Conservation (phyloP, 2,329 filamentous ascomycete species). For the Pseudogymnoascus sp. region DNA sequence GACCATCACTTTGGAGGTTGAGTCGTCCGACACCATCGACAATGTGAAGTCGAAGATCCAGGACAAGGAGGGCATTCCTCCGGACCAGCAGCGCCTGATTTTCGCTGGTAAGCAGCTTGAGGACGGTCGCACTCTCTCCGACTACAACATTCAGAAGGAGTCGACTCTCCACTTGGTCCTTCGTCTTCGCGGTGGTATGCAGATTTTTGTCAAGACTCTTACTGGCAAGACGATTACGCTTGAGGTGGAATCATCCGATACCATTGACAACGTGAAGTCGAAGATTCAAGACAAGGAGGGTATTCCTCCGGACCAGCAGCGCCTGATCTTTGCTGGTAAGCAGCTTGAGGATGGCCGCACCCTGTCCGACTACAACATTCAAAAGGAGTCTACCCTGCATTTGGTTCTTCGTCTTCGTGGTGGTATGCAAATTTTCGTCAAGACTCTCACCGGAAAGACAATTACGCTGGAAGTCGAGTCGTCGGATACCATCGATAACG, state of each 20-base stretch:
- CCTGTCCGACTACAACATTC: conserved; percentile 83
- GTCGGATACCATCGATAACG: conserved; percentile 63
- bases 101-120: conserved; percentile 92
- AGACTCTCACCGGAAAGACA: conserved; percentile 63
- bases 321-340: conserved; percentile 65
- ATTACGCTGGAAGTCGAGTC: conserved; percentile 64
- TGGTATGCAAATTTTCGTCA: conserved; percentile 69
- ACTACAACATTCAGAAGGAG: conserved; percentile 97
- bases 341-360: conserved; percentile 70
- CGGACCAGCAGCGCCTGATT: conserved; percentile 89
- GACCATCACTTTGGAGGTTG: conserved; percentile 88
- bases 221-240: conserved; percentile 65
- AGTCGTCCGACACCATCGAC: conserved; percentile 85
- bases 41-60: conserved; percentile 94
- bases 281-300: conserved; percentile 70
- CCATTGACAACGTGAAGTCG: conserved; percentile 63
- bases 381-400: conserved; percentile 69
- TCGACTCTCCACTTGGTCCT: conserved; percentile 75
- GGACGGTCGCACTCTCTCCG: conserved; percentile 81
- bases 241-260: conserved; percentile 61
- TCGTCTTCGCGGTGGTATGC: conserved; percentile 74
- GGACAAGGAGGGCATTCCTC: conserved; percentile 88
- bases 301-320: conserved; percentile 64
- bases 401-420: conserved; percentile 65
- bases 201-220: conserved; percentile 65